Evolutionary conservation across 257 asterid species (phyloP), one percentile per base, ranked within the genome.

Genomic region (Salvia miltiorrhiza): DNA sequence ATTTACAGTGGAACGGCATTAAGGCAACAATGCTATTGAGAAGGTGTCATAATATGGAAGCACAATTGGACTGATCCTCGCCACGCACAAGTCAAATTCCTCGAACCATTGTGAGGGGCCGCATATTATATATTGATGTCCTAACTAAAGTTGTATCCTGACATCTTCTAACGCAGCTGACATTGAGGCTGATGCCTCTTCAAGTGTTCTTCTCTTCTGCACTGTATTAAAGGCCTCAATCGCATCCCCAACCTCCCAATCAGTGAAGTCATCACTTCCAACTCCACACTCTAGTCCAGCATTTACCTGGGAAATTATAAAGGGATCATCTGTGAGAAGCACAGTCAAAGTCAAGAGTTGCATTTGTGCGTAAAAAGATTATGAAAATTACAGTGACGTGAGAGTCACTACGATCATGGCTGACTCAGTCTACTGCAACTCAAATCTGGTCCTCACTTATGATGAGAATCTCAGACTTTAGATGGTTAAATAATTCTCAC

Each of bases 251-350:
- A 47, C 87, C 74, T 82, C 94, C 97, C 97, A 93, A 23, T 87
- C 86, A 55, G 66, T 69, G 35, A 79, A 93, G 24, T 63, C 96
- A 47, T 83, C 93, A 1, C 70, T 71, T 61, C 96, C 98, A 37
- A 90, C 72, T 60, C 98, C 98, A 72, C 98, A 93, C 72, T 93
- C 98, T 47, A 93, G 82, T 73, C 98, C 97, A 7, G 89, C 95
- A 79, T 73, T 90, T 57, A 90, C 97, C 98, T 93, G 85, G 67
- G 78, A 73, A 62, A 14, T 40, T 14, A 63, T 47, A 58, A 69
- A 65, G 14, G 47, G 41, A 24, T 9, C 3, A 44, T 65, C 39
- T 12, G 21, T 1, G 28, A 68, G 50, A 45, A 48, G 19, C 50
- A 3, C 9, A 9, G 0, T 37, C 7, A 17, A 26, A 55, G 35